These are phyloP conservation scores for Coniferiporia weirii DNA, from an alignment of 1,284 basidiomycete genomes.

Conservation along the genomic window DNA sequence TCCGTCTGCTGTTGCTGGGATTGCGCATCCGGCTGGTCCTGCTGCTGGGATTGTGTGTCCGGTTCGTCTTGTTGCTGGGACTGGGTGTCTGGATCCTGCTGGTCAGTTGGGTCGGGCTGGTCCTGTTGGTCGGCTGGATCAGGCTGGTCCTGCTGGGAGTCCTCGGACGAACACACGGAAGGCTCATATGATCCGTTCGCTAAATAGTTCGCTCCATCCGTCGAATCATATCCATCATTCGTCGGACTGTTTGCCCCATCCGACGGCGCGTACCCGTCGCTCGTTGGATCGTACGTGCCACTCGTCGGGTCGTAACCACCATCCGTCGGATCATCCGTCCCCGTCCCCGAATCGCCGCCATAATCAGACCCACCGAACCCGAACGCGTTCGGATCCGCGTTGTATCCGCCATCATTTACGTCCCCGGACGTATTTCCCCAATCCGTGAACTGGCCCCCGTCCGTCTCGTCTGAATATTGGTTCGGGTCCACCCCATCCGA, in stretches of 20 bases:
- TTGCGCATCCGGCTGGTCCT: not conserved
- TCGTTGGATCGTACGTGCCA: not conserved
- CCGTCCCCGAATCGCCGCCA: not conserved
- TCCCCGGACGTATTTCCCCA: too few species aligned
- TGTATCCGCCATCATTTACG: too few species aligned
- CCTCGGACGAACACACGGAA: not conserved
- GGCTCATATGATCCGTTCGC: not conserved
- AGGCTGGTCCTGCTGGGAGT: not conserved
- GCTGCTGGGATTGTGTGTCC: not conserved
- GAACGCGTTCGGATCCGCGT: too few species aligned
- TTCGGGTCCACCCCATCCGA: too few species aligned
- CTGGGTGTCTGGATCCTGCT: too few species aligned
- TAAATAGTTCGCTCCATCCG: not conserved
- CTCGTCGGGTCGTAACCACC: not conserved
- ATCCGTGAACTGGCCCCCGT: too few species aligned
- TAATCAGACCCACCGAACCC: not conserved
- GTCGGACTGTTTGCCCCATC: not conserved
- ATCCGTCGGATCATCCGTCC: not conserved
- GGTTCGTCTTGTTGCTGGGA: not conserved
- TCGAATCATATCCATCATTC: not conserved
- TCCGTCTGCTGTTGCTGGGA: not conserved
- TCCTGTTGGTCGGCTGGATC: not conserved
- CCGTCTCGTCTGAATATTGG: too few species aligned
- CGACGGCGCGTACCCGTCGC: not conserved
- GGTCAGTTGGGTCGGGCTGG: not conserved